Evolutionary conservation across 1,284 basidiomycete genomes (phyloP).

Genomic region (Amylostereum areolatum): DNA sequence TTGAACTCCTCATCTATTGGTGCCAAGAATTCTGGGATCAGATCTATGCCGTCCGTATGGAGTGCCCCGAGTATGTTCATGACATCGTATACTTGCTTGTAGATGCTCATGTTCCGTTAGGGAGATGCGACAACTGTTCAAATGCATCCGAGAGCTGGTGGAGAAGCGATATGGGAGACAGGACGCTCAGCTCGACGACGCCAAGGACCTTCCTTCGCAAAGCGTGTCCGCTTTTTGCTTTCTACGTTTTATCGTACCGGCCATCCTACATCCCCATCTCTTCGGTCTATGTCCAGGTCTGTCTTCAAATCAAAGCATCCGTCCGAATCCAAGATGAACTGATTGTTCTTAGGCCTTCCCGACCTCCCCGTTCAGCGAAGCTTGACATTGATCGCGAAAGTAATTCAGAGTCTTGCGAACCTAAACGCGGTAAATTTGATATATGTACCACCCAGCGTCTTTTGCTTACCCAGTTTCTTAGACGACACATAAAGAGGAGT

Average conservation of each 20-base stretch:
- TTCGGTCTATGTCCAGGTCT: slow-evolving; percentile 69
- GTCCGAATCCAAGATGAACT: slow-evolving; percentile 8
- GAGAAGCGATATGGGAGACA: slow-evolving; percentile 52
- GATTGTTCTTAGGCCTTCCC: slow-evolving; percentile 49
- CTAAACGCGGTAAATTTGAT: slow-evolving; percentile 53
- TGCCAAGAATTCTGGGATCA: slow-evolving; percentile 72
- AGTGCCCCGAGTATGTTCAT: slow-evolving; percentile 67
- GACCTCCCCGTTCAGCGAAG: slow-evolving; percentile 61
- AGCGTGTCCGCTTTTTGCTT: slow-evolving; percentile 84
- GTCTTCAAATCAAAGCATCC: slow-evolving; percentile 10
- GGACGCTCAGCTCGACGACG: slow-evolving; percentile 31
- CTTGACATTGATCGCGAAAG: slow-evolving; percentile 73
- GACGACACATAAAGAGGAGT: slow-evolving; percentile 65
- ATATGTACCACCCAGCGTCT: slow-evolving; percentile 2
- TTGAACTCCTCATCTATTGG: slow-evolving; percentile 71
- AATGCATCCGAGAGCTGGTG: slow-evolving; percentile 65
- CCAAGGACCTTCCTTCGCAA: slow-evolving; percentile 63
- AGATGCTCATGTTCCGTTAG: slow-evolving; percentile 31
- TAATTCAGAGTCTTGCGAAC: slow-evolving; percentile 76
- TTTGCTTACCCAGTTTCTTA: slow-evolving; percentile 18
- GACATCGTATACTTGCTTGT: slow-evolving; percentile 6
- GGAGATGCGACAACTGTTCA: slow-evolving; percentile 70
- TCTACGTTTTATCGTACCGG: slow-evolving; percentile 78
- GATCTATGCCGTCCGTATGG: slow-evolving; percentile 64
- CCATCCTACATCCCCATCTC: slow-evolving; percentile 72